Conservation (phyloP, 176 grass and related monocot species). For the Secale cereale region DNA sequence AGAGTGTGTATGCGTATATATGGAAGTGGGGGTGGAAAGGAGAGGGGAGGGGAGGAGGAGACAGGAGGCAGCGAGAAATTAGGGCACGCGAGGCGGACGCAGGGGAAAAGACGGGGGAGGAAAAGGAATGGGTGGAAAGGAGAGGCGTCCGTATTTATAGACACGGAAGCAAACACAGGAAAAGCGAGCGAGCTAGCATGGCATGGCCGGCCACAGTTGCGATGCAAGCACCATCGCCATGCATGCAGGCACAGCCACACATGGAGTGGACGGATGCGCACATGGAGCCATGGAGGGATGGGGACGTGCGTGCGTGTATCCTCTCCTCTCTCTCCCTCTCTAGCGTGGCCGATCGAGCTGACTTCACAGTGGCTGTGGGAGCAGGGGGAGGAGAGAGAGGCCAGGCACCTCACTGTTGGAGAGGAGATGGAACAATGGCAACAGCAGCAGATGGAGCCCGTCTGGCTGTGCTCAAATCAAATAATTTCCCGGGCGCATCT, state of each 20-base stretch:
- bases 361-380: conserved; percentile 31
- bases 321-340: not conserved
- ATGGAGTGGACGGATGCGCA: not conserved
- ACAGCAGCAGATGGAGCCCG: not conserved
- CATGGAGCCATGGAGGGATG: too few species aligned
- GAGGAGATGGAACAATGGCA: conserved; percentile 29
- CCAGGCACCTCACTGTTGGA: conserved; percentile 15
- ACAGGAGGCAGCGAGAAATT: conserved; percentile 59
- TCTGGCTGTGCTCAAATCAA: not conserved
- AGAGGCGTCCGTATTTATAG: conserved; percentile 44
- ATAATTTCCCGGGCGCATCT: not conserved
- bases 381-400: not conserved
- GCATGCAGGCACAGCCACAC: not conserved
- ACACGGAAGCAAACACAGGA: not conserved
- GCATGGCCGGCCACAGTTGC: too few species aligned
- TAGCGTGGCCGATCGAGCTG: conserved; percentile 31
- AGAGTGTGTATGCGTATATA: not conserved
- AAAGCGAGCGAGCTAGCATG: not conserved
- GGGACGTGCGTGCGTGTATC: too few species aligned
- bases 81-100: conserved; percentile 38
- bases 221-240: not conserved
- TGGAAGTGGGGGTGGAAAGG: not conserved
- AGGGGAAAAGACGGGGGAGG: conserved; percentile 39
- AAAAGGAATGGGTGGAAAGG: conserved; percentile 32
- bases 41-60: not conserved